Evolutionary conservation across 495 filamentous ascomycete genomes (phyloP).

Genomic region (Platismatia glauca): DNA sequence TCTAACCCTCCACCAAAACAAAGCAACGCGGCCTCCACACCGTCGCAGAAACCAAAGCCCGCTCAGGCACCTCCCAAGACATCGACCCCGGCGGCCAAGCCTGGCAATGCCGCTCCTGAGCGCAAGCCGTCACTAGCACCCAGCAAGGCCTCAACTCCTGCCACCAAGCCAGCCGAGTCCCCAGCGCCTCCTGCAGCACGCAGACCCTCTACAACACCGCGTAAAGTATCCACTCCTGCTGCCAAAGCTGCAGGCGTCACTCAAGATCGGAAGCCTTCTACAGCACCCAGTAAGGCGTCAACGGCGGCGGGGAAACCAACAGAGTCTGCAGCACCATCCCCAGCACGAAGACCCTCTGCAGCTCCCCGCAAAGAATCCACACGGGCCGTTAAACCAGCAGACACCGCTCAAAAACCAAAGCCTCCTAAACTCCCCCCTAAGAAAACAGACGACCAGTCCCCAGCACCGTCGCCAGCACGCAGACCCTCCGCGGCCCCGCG

Average conservation of each 20-base stretch:
- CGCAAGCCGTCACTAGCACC: constrained; percentile 7
- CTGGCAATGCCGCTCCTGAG: not conserved
- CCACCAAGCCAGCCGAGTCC: not conserved
- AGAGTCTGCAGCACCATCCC: not conserved
- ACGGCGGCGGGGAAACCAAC: not conserved
- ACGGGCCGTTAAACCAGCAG: not conserved
- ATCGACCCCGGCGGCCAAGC: not conserved
- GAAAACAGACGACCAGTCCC: not conserved
- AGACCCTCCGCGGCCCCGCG: constrained; percentile 1
- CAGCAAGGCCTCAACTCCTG: not conserved
- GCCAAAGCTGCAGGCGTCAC: not conserved
- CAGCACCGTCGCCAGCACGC: not conserved
- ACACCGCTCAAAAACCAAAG: not conserved
- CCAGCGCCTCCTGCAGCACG: not conserved
- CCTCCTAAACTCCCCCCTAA: constrained; percentile 8
- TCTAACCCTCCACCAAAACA: constrained; percentile 1
- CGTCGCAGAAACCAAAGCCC: not conserved
- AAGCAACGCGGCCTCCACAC: not conserved
- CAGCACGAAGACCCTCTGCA: not conserved
- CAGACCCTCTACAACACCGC: constrained; percentile 4
- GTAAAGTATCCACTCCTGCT: not conserved
- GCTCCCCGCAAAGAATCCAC: not conserved
- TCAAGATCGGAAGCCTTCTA: constrained; percentile 3
- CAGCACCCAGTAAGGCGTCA: not conserved
- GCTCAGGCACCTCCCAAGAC: not conserved